Evolutionary conservation across 768 basidiomycete genomes (phyloP).

Genomic region (Pleurotus ostreatus): DNA sequence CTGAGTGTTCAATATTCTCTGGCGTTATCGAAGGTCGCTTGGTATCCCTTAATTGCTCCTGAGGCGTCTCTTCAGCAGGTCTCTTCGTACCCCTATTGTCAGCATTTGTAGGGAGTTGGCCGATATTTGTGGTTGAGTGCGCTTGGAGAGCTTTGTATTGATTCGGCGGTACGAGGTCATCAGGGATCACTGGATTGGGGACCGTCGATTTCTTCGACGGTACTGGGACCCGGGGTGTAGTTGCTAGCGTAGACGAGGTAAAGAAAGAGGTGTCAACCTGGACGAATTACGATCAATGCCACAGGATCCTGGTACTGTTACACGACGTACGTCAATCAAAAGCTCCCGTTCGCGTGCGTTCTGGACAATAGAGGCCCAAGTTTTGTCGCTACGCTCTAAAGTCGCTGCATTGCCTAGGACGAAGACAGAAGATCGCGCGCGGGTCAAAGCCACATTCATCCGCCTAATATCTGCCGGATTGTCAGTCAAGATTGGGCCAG

Average conservation of each 20-base stretch:
- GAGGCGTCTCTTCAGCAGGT: background rate
- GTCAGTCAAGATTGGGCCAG: background rate
- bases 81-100: background rate
- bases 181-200: constrained; percentile 19
- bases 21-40: background rate
- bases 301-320: background rate
- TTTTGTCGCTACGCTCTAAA: constrained; percentile 77
- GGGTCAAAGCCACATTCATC: constrained; percentile 99
- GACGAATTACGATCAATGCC: background rate
- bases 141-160: constrained; percentile 6
- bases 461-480: constrained; percentile 61
- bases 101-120: background rate
- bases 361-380: constrained; percentile 73
- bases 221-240: constrained; percentile 5
- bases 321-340: constrained; percentile 55
- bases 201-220: constrained; percentile 20
- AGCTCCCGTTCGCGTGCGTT: constrained; percentile 68
- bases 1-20: background rate
- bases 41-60: background rate
- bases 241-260: constrained; percentile 12
- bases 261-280: constrained; percentile 26
- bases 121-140: background rate
- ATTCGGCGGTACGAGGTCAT: constrained; percentile 34
- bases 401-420: constrained; percentile 90
- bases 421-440: constrained; percentile 91